Evolutionary conservation across 2,329 filamentous ascomycete species (phyloP), one percentile per base, ranked within the genome.

Genomic region (Aspergillus jensenii): DNA sequence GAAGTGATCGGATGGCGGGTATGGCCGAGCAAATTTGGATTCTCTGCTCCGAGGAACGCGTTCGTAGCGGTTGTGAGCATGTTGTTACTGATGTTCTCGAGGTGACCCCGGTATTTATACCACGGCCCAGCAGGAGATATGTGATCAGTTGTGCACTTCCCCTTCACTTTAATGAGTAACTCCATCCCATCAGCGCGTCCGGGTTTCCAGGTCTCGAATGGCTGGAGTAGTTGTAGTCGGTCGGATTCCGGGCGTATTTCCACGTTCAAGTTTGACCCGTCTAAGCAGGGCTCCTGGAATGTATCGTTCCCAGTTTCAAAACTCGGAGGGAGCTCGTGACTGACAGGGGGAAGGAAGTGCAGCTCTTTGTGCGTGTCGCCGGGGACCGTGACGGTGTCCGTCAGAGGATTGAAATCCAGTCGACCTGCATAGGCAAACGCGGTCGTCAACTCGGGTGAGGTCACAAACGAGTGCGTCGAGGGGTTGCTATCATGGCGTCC

Each of bases 41-140:
- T 54, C 58, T 67, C 6, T 62, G 17, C 2, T 48, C 61, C 15
- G 51, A 66, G 27, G 63, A 60, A 59, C 69, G 89, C 87, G 81
- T 96, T 98, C 80, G 92, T 92, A 70, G 93, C 93, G 80, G 93
- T 93, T 69, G 97, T 97, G 76, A 97, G 81, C 92, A 97, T 96
- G 86, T 97, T 97, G 87, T 97, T 97, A 75, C 92, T 96, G 81
- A 97, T 97, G 85, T 98, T 97, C 86, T 97, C 93, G 70, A 98
- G 84, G 76, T 97, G 93, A 62, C 93, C 93, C 84, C 93, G 91
- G 86, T 97, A 97, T 84, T 97, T 97, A 77, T 97, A 84, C 92
- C 92, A 96, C 58, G 92, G 92, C 62, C 92, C 92, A 64, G 92
- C 92, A 0, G 63, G 63, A 56, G 91, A 96, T 78, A 96, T 96